Percentiles rank a stretch among this genome's conserved stretches.
phyloP scores from a whole-genome alignment of 129 eudicot genomes.

The Flaveria sonorensis region DNA sequence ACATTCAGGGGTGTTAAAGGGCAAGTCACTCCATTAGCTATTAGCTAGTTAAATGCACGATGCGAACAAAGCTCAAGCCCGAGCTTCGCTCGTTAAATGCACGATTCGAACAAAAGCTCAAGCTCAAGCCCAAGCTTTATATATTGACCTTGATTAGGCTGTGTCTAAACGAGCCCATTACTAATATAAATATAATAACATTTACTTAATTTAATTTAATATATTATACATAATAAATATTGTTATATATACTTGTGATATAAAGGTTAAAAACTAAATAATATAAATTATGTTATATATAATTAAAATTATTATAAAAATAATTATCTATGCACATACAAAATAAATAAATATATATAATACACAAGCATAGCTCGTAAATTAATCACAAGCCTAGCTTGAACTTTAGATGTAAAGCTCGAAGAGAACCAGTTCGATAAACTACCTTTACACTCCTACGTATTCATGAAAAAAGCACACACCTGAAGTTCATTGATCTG shows the following conservation, averaged over 20 bases:
- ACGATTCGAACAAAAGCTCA: background rate
- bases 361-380: background rate
- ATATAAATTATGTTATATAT: background rate
- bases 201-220: background rate
- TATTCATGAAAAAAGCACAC: slow-evolving; percentile 20
- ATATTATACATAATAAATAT: background rate
- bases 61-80: background rate
- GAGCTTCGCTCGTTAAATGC: background rate
- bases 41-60: background rate
- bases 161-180: background rate
- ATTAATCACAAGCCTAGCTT: background rate
- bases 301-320: background rate
- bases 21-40: background rate
- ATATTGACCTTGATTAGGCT: background rate
- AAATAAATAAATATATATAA: background rate
- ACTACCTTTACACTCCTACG: background rate
- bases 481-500: slow-evolving; percentile 89
- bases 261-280: background rate
- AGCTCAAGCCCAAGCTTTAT: background rate
- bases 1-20: too few species aligned
- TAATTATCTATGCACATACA: background rate
- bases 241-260: background rate
- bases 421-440: background rate
- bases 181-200: background rate
- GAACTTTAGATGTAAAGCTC: background rate